These are phyloP conservation scores for Vaccinium macrocarpon DNA, from an alignment of 148 eudicot species.

Conservation along the genomic window DNA sequence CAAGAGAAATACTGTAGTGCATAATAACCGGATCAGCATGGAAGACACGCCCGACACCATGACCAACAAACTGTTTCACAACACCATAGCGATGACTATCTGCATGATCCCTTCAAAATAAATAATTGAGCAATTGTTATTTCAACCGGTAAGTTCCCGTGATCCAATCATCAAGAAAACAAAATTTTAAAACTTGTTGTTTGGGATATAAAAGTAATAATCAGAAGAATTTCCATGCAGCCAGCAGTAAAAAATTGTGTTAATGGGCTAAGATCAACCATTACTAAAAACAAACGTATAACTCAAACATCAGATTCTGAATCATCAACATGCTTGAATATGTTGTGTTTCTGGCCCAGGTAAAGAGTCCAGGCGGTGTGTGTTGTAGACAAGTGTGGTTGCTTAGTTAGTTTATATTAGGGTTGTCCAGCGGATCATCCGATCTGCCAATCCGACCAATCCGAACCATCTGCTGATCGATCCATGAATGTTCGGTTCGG, in stretches of 20 bases:
- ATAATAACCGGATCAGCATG: slow-evolving; percentile 88
- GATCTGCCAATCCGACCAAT: no score
- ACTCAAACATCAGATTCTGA: not conserved
- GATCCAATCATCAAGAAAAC: not conserved
- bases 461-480: no score
- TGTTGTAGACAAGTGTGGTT: no score
- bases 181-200: not conserved
- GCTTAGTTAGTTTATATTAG: no score
- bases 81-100: slow-evolving; percentile 83
- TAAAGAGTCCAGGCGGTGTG: no score
- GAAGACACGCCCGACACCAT: slow-evolving; percentile 90
- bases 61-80: slow-evolving; percentile 90
- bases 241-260: not conserved
- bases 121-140: not conserved
- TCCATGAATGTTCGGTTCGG: no score
- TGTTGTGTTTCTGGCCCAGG: no score
- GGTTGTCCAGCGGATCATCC: no score
- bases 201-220: not conserved
- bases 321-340: not conserved
- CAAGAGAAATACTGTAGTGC: slow-evolving; percentile 61
- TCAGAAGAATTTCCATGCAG: not conserved
- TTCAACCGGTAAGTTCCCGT: not conserved
- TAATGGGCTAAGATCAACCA: not conserved
- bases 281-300: not conserved
- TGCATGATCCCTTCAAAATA: slow-evolving; percentile 69